Conservation (phyloP, 2,329 filamentous ascomycete genomes). For the Zasmidium angulare region DNA sequence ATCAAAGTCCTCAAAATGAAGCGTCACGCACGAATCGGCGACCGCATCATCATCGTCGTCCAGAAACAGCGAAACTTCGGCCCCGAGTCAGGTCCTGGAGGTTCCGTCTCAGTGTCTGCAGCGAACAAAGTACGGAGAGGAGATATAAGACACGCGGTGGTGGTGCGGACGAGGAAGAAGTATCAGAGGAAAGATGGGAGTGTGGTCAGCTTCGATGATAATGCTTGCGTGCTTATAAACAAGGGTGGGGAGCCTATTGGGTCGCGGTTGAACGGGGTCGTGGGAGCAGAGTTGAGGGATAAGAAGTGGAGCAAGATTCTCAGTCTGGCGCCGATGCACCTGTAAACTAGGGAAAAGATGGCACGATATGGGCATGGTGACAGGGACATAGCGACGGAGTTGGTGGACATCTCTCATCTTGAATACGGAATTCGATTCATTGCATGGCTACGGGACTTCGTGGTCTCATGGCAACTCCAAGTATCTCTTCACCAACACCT, state of each 20-base stretch:
- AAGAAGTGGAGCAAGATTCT: constrained; percentile 99
- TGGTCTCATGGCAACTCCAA: neutral
- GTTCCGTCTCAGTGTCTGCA: constrained; percentile 68
- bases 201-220: constrained; percentile 92
- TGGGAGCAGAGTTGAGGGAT: constrained; percentile 82
- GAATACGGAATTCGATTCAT: neutral
- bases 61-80: constrained; percentile 87
- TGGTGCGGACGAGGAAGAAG: constrained; percentile 89
- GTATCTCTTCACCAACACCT: neutral
- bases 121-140: constrained; percentile 94
- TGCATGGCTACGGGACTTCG: neutral
- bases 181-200: constrained; percentile 84
- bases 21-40: constrained; percentile 82
- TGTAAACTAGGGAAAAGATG: constrained; percentile 45
- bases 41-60: constrained; percentile 95
- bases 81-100: constrained; percentile 68
- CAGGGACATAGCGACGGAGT: constrained; percentile 15
- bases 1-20: constrained; percentile 91
- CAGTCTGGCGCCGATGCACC: constrained; percentile 83
- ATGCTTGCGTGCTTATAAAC: constrained; percentile 95
- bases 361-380: neutral
- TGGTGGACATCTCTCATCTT: neutral
- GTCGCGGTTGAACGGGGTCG: constrained; percentile 83
- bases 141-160: constrained; percentile 92
- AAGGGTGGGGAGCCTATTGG: constrained; percentile 96